A percentile compares a stretch with the other conserved stretches of the same genome.
Evolutionary conservation across 345 rosid genomes (phyloP).

Genomic region (Sonneratia caseolaris): DNA sequence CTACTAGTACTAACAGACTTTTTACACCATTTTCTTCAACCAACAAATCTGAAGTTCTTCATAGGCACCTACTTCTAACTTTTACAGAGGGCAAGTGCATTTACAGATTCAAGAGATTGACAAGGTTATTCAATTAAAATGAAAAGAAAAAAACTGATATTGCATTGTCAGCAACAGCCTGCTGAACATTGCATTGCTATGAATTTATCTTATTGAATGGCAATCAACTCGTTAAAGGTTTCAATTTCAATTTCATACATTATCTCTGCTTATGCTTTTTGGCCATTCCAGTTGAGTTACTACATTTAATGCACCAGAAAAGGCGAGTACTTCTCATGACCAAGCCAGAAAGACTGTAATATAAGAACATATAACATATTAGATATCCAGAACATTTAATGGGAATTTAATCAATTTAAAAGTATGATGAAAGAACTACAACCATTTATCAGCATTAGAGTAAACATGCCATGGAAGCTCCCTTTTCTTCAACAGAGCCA

Average conservation of each 20-base stretch:
- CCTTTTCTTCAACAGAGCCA: constrained; percentile 1
- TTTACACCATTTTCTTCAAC: too few species aligned
- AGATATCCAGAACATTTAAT: neutral
- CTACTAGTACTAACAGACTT: neutral
- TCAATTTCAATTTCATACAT: neutral
- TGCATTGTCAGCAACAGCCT: neutral
- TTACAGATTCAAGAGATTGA: neutral
- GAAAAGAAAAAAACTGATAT: neutral
- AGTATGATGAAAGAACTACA: neutral
- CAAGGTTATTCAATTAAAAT: neutral
- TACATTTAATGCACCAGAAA: neutral
- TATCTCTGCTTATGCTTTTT: too few species aligned
- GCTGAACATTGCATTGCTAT: neutral
- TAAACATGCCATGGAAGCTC: neutral
- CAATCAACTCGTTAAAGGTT: neutral
- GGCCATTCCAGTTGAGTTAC: too few species aligned
- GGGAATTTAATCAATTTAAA: neutral
- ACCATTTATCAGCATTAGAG: neutral
- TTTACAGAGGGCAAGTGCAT: neutral
- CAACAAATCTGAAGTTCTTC: neutral
- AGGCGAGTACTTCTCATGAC: too few species aligned
- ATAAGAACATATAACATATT: neutral
- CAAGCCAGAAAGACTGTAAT: neutral
- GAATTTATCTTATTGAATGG: neutral
- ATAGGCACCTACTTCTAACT: neutral